Conservation (phyloP, 371 early-diverging fungal genomes). For the Mucor racemosus region DNA sequence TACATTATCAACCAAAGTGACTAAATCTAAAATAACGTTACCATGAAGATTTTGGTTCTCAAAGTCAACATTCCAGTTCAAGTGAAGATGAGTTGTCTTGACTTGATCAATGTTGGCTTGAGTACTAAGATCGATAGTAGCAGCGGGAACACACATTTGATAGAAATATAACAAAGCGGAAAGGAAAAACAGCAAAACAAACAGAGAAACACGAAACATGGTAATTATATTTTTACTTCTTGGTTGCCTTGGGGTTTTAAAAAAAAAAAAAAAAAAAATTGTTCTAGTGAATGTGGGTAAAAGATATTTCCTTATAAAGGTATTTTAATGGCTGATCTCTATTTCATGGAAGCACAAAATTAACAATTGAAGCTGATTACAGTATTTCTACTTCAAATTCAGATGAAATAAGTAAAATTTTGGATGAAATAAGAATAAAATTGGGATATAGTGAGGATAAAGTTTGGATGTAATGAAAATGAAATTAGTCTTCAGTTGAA, state of each 20-base stretch:
- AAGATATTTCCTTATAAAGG: background rate
- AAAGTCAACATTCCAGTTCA: slow-evolving; percentile 83
- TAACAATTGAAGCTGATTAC: too few species aligned
- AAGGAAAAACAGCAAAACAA: slow-evolving; percentile 13
- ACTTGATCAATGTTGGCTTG: slow-evolving; percentile 82
- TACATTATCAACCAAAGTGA: slow-evolving; percentile 54
- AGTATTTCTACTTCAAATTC: too few species aligned
- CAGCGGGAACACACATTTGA: slow-evolving; percentile 24
- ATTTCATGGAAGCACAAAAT: too few species aligned
- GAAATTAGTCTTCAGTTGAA: too few species aligned
- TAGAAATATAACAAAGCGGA: slow-evolving; percentile 16
- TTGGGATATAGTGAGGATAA: too few species aligned
- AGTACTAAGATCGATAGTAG: slow-evolving; percentile 56
- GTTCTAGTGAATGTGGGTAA: background rate
- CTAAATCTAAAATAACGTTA: slow-evolving; percentile 62
- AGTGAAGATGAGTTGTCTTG: slow-evolving; percentile 74
- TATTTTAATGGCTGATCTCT: background rate
- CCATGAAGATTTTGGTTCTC: slow-evolving; percentile 68
- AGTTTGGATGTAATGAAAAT: too few species aligned
- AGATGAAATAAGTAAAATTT: too few species aligned
- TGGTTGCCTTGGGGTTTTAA: background rate
- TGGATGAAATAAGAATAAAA: too few species aligned
- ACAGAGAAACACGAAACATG: slow-evolving; percentile 20
- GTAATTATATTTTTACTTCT: background rate
- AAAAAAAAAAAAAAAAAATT: background rate